Evolutionary conservation across 2,329 filamentous ascomycete species (phyloP).

Genomic region (Apiospora malaysiana): DNA sequence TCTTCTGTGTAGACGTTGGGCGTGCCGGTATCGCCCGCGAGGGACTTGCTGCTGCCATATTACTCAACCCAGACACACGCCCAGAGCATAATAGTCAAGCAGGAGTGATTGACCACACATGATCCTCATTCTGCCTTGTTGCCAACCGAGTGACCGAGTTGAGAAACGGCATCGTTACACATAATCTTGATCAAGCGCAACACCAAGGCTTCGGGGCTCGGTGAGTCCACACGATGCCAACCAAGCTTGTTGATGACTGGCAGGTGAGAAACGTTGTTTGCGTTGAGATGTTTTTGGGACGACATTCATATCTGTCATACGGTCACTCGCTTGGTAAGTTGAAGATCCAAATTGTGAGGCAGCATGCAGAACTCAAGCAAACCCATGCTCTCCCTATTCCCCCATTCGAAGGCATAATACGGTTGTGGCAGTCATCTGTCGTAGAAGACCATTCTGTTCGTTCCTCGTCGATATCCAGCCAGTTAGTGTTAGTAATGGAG

Average conservation of each 20-base stretch:
- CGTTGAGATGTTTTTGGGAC: not conserved
- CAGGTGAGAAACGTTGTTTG: not conserved
- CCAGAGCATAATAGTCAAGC: not conserved
- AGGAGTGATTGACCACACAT: not conserved
- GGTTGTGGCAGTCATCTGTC: not conserved
- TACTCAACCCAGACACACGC: too few species aligned
- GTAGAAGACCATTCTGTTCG: not conserved
- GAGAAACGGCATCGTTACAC: not conserved
- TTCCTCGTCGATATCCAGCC: not conserved
- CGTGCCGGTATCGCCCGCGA: not conserved
- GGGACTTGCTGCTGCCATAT: not conserved
- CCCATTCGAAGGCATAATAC: not conserved
- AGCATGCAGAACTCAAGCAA: conserved; percentile 12
- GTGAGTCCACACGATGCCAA: not conserved
- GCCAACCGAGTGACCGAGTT: not conserved
- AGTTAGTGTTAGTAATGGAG: too few species aligned
- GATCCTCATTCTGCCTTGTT: not conserved
- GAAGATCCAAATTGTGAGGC: conserved; percentile 12
- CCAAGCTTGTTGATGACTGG: not conserved
- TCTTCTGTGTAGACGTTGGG: not conserved
- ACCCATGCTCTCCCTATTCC: not conserved
- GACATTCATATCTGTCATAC: not conserved
- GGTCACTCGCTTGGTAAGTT: not conserved
- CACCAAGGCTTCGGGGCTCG: not conserved
- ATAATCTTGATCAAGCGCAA: not conserved